These are phyloP conservation scores for Phytophthora crassamura DNA, from an alignment of 352 stramenopile genomes.

Conservation along the genomic window DNA sequence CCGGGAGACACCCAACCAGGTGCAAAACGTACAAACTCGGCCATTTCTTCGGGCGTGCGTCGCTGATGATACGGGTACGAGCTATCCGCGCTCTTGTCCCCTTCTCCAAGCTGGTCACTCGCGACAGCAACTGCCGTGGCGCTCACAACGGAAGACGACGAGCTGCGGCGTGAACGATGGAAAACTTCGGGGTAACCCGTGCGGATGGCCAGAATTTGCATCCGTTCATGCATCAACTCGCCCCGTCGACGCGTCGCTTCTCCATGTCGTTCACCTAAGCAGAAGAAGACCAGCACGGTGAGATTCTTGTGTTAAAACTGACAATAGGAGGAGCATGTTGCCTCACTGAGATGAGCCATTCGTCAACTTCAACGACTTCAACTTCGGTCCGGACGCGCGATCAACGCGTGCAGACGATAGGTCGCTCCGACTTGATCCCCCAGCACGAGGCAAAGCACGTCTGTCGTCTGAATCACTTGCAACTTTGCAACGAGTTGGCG, in stretches of 20 bases:
- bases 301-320: background rate
- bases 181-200: constrained; percentile 54
- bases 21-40: constrained; percentile 41
- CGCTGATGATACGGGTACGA: constrained; percentile 17
- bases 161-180: constrained; percentile 23
- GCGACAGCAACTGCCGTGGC: constrained; percentile 1
- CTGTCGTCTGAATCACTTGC: too few species aligned
- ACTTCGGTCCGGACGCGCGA: constrained; percentile 11
- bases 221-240: constrained; percentile 53
- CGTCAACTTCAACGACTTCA: constrained; percentile 28
- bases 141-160: background rate
- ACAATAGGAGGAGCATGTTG: background rate
- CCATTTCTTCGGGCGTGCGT: constrained; percentile 30
- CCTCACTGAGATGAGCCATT: constrained; percentile 58
- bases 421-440: background rate
- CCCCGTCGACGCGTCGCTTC: constrained; percentile 57
- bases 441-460: too few species aligned
- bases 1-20: background rate
- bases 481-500: too few species aligned
- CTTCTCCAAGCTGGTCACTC: constrained; percentile 5
- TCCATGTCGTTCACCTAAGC: constrained; percentile 60
- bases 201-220: constrained; percentile 49
- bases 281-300: background rate
- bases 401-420: constrained; percentile 17
- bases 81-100: background rate